Evolutionary conservation across 768 basidiomycete genomes (phyloP).

Genomic region (Suillus bovinus): DNA sequence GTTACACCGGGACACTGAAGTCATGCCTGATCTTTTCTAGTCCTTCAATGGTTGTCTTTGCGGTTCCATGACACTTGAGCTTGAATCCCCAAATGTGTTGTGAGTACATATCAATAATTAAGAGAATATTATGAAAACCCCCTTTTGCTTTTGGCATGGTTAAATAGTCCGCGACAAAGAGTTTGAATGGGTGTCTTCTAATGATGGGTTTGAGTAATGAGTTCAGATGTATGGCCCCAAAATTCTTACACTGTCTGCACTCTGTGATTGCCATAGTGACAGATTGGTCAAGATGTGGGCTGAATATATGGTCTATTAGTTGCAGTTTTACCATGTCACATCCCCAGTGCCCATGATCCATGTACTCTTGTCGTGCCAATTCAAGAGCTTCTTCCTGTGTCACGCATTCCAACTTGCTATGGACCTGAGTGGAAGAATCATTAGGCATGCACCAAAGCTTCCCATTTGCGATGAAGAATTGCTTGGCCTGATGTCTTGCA

Average conservation of each 20-base stretch:
- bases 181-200: slow-evolving; percentile 33
- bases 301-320: slow-evolving; percentile 24
- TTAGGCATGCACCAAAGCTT: not conserved
- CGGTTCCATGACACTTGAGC: too few species aligned
- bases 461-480: not conserved
- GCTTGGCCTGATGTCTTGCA: too few species aligned
- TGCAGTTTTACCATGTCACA: slow-evolving; percentile 33
- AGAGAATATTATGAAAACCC: slow-evolving; percentile 26
- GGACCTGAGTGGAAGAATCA: not conserved
- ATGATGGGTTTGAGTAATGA: too few species aligned
- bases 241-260: too few species aligned
- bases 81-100: slow-evolving; percentile 9
- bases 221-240: too few species aligned
- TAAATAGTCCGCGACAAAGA: slow-evolving; percentile 32
- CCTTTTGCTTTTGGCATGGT: slow-evolving; percentile 35
- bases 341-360: slow-evolving; percentile 32
- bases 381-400: slow-evolving; percentile 25
- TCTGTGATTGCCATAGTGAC: too few species aligned
- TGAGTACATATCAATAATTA: slow-evolving; percentile 28
- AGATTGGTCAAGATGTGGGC: too few species aligned
- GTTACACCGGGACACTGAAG: too few species aligned
- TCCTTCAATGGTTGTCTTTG: too few species aligned
- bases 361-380: slow-evolving; percentile 18
- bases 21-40: too few species aligned
- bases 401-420: slow-evolving; percentile 25